Base-by-base conservation (phyloP, 345 rosid species). In the Acer negundo region DNA sequence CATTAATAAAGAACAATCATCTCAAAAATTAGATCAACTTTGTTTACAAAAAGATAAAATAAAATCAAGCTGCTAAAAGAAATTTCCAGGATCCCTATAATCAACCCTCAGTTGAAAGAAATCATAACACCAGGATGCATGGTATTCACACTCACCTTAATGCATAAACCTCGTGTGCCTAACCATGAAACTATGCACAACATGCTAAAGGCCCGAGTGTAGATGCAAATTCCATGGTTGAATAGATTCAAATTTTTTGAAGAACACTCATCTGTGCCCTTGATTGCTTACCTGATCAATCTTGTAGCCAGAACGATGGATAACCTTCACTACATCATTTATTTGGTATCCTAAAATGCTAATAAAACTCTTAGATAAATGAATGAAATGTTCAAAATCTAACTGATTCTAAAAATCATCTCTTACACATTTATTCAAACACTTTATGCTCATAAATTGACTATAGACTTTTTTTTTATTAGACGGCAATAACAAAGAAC, bases 311-410 rank as follows among this genome's bases (percentile, higher is more conserved):
- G 97, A 89, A 70, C 85, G 84, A 83, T 92, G 99, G 73, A 93
- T 68, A 77, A 74, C 93, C 91, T 93, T 92, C 65, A 95, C 75
- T 73, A 89, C 97, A 84, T 92, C 95, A 51, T 95, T 93, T 76
- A 91, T n/a, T 28, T 28, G 31, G 31, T 28, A 28, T 28, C 31
- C 31, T 28, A 28, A 28, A 28, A 1, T 28, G 31, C 1, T 28
- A 28, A 28, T 28, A 28, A 28, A 28, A 28, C 31, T 2, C 31
- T 2, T 28, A 2, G 31, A 28, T 28, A 28, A 28, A 28, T 28
- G 31, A 28, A 28, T 28, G 31, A 28, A 28, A 28, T 1, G 2
- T 28, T 28, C 31, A 28, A 28, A 28, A 28, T 28, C 31, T 28
- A 28, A 28, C 3, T 28, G 31, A 28, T 28, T 1, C 31, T 28